phyloP scores from a whole-genome alignment of 1,284 basidiomycete species.

The Microbotryum silenes-acaulis region DNA sequence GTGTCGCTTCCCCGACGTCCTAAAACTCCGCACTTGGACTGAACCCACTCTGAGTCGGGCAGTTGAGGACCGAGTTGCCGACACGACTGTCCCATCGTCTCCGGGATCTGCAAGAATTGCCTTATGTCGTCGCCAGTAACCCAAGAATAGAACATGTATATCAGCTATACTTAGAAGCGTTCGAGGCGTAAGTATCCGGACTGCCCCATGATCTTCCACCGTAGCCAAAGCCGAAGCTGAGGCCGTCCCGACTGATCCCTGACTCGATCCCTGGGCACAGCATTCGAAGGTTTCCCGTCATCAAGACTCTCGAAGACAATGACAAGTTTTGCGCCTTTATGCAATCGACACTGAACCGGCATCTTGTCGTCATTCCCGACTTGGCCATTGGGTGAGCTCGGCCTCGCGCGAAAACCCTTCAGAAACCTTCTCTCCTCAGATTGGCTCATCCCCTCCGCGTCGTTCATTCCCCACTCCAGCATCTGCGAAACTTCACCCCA shows the following conservation, averaged over 20 bases:
- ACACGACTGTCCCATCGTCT: constrained; percentile 80
- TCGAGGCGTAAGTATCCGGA: constrained; percentile 48
- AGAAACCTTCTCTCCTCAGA: constrained; percentile 20
- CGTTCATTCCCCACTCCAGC: constrained; percentile 33
- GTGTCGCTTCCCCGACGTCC: not conserved
- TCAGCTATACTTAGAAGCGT: constrained; percentile 48
- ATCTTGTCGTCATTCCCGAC: constrained; percentile 50
- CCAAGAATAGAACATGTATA: constrained; percentile 77
- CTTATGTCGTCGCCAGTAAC: constrained; percentile 80
- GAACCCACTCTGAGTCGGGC: not conserved
- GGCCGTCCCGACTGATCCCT: constrained; percentile 54
- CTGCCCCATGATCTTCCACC: constrained; percentile 7
- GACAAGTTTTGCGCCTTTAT: constrained; percentile 67
- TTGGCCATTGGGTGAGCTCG: constrained; percentile 32
- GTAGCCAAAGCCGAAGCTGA: constrained; percentile 59
- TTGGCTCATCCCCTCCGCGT: constrained; percentile 6
- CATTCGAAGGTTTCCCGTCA: constrained; percentile 65
- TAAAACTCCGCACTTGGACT: not conserved
- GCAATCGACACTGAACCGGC: constrained; percentile 58
- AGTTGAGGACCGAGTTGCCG: constrained; percentile 70
- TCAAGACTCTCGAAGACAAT: constrained; percentile 69
- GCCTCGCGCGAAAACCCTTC: constrained; percentile 46
- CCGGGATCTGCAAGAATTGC: constrained; percentile 74
- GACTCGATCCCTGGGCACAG: constrained; percentile 41
- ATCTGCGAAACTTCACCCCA: constrained; percentile 53